These are phyloP conservation scores for Tolypocladium sp. DNA, from an alignment of 2,329 filamentous ascomycete species.

Conservation along the genomic window DNA sequence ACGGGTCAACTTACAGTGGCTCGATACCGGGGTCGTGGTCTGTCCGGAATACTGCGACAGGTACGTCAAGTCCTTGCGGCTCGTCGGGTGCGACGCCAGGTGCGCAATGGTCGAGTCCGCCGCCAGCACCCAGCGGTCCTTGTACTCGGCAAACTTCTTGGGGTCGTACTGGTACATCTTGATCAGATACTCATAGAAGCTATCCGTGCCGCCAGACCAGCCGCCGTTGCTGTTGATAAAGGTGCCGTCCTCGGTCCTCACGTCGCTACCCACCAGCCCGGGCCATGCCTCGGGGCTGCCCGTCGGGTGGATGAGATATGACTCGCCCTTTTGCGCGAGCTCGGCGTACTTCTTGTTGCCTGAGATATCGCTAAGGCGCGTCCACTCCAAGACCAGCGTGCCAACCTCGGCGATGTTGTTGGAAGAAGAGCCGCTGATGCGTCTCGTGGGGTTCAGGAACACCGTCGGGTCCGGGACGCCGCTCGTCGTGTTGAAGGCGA, in stretches of 20 bases:
- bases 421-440: constrained; percentile 37
- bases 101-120: constrained; percentile 67
- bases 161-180: constrained; percentile 84
- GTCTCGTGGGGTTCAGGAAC: constrained; percentile 42
- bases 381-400: constrained; percentile 78
- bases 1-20: constrained; percentile 33
- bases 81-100: constrained; percentile 58
- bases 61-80: constrained; percentile 64
- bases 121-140: constrained; percentile 65
- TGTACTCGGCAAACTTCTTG: constrained; percentile 52
- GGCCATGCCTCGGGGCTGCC: constrained; percentile 61
- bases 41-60: constrained; percentile 46
- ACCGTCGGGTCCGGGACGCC: constrained; percentile 68
- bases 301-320: constrained; percentile 56
- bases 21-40: constrained; percentile 32
- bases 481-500: constrained; percentile 67
- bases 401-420: constrained; percentile 73
- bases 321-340: constrained; percentile 58
- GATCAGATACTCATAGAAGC: constrained; percentile 83
- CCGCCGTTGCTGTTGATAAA: constrained; percentile 62
- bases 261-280: constrained; percentile 60
- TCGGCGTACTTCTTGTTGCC: constrained; percentile 56
- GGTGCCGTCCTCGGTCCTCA: constrained; percentile 54
- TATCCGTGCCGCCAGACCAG: constrained; percentile 71
- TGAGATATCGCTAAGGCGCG: constrained; percentile 66